Conservation (phyloP, 345 rosid species). For the Eucalyptus globulus region DNA sequence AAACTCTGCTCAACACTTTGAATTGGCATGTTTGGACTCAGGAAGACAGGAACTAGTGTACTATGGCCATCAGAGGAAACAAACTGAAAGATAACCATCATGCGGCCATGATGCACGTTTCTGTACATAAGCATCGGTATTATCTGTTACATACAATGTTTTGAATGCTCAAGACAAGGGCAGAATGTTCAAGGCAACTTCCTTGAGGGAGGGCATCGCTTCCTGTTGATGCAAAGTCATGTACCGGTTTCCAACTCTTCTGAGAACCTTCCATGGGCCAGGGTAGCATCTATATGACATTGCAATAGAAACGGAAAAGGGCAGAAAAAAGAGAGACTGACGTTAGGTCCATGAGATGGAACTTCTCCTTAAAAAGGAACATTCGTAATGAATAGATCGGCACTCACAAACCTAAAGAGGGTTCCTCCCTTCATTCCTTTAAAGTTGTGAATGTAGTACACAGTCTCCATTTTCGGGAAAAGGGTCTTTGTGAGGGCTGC, state of each 20-base stretch:
- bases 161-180: slow-evolving; percentile 36
- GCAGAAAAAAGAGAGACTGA: background rate
- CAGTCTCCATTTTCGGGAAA: slow-evolving; percentile 78
- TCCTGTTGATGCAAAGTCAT: slow-evolving; percentile 66
- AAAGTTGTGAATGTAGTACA: slow-evolving; percentile 90
- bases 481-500: slow-evolving; percentile 65
- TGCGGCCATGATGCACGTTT: background rate
- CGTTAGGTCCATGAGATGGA: background rate
- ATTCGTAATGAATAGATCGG: background rate
- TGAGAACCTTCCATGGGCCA: slow-evolving; percentile 84
- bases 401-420: slow-evolving; percentile 62
- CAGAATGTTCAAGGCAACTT: slow-evolving; percentile 80
- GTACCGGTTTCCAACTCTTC: slow-evolving; percentile 26
- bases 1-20: background rate
- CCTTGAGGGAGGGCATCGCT: slow-evolving; percentile 83
- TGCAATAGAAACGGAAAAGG: background rate
- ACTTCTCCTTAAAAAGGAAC: background rate
- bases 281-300: slow-evolving; percentile 57
- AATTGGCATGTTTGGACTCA: background rate
- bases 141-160: background rate
- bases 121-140: background rate
- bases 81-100: background rate
- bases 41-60: background rate
- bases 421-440: slow-evolving; percentile 79
- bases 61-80: background rate